phyloP scores from a whole-genome alignment of 768 basidiomycete species.

The Mycena vitilis region DNA sequence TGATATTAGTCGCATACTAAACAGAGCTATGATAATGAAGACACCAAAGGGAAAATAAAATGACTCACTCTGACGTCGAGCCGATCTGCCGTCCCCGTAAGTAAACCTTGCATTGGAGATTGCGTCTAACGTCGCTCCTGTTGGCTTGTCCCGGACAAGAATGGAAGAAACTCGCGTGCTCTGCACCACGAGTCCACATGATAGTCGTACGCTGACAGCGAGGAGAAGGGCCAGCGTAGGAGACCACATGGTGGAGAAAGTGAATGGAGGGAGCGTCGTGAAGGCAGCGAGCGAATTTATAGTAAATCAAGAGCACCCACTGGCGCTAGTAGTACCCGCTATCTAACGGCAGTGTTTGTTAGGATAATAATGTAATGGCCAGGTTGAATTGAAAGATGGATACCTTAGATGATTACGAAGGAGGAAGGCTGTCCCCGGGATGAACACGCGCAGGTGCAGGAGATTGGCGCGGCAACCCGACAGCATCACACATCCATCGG shows the following conservation, averaged over 20 bases:
- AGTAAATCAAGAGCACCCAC: too few relatives aligned
- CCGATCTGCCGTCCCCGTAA: not conserved
- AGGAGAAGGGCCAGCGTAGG: not conserved
- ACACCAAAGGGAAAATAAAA: not conserved
- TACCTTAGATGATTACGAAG: too few relatives aligned
- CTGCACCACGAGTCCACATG: not conserved
- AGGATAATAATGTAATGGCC: too few relatives aligned
- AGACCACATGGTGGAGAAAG: constrained; percentile 1
- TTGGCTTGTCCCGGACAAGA: not conserved
- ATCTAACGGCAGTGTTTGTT: too few relatives aligned
- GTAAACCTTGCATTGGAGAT: not conserved
- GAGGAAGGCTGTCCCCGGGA: too few relatives aligned
- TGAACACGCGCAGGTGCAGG: too few relatives aligned
- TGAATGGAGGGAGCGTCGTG: too few relatives aligned
- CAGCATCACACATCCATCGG: too few relatives aligned
- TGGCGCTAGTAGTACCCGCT: too few relatives aligned
- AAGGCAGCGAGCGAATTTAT: too few relatives aligned
- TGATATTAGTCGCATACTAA: constrained; percentile 12
- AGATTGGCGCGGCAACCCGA: too few relatives aligned
- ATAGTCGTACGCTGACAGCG: not conserved
- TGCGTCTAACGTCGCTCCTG: not conserved
- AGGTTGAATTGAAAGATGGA: too few relatives aligned
- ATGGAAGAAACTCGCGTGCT: not conserved
- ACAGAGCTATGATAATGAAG: not conserved
- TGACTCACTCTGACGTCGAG: not conserved